Percentiles rank a stretch among this genome's conserved stretches.
phyloP scores from a whole-genome alignment of 371 early-diverging fungal species.

The Mortierella sp. region DNA sequence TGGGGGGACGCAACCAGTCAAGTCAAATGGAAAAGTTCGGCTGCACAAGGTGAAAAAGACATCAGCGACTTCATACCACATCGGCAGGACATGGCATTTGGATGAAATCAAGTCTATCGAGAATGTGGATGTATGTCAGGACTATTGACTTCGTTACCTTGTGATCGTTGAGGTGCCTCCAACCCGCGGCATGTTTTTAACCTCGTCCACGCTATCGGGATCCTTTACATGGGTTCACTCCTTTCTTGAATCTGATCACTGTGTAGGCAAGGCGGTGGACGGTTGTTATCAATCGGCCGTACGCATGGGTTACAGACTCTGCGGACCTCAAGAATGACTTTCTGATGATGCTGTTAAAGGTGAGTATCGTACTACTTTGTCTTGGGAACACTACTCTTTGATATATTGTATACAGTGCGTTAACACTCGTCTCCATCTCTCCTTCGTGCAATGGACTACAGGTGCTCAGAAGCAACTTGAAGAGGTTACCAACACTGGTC shows the following conservation, averaged over 20 bases:
- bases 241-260: background rate
- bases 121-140: conserved; percentile 63
- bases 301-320: conserved; percentile 48
- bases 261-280: conserved; percentile 41
- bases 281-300: conserved; percentile 44
- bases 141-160: background rate
- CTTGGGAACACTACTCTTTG: background rate
- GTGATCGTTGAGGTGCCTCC: background rate
- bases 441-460: background rate
- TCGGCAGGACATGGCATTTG: conserved; percentile 66
- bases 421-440: too few species aligned
- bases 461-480: conserved; percentile 50
- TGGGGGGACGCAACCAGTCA: conserved; percentile 19
- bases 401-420: too few species aligned
- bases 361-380: background rate
- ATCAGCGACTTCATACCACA: conserved; percentile 64
- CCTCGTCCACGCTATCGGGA: too few species aligned
- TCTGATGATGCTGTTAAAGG: conserved; percentile 53
- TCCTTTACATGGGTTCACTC: too few species aligned
- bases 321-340: conserved; percentile 47
- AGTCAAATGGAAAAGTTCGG: conserved; percentile 60
- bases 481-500: conserved; percentile 41
- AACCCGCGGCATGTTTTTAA: too few species aligned
- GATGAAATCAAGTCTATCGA: conserved; percentile 67
- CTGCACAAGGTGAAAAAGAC: conserved; percentile 67